Conservation (phyloP, 306 rosid genomes). For the Citrullus colocynthis region DNA sequence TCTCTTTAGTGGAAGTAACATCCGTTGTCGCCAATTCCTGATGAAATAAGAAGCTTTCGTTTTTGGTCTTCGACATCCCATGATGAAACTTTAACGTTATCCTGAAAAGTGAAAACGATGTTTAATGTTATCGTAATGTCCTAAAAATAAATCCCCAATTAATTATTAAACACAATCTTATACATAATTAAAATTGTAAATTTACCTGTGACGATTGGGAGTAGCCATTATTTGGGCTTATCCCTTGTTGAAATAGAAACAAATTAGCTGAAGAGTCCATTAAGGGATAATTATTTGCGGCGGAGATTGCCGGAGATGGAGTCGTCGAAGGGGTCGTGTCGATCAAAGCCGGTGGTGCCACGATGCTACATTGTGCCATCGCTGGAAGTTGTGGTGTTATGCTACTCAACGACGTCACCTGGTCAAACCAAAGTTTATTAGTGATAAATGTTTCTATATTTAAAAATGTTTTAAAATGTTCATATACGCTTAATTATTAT, state of each 20-base stretch:
- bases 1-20: slow-evolving; percentile 39
- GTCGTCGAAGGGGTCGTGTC: neutral
- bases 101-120: slow-evolving; percentile 76
- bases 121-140: neutral
- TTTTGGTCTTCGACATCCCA: slow-evolving; percentile 76
- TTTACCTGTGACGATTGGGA: neutral
- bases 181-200: no score
- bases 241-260: neutral
- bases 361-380: neutral
- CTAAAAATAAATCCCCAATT: neutral
- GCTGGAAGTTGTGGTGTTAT: neutral
- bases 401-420: slow-evolving; percentile 1
- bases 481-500: no score
- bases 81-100: slow-evolving; percentile 26
- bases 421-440: neutral
- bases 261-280: neutral
- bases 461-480: no score
- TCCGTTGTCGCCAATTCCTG: slow-evolving; percentile 44
- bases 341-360: neutral
- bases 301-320: neutral
- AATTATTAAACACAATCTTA: no score
- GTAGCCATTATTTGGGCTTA: neutral
- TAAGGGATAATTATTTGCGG: neutral
- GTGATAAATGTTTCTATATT: no score
- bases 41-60: slow-evolving; percentile 54